A percentile compares a stretch with the other conserved stretches of the same genome.
Conservation (phyloP, 495 filamentous ascomycete species). For the Daldinia childiae region DNA sequence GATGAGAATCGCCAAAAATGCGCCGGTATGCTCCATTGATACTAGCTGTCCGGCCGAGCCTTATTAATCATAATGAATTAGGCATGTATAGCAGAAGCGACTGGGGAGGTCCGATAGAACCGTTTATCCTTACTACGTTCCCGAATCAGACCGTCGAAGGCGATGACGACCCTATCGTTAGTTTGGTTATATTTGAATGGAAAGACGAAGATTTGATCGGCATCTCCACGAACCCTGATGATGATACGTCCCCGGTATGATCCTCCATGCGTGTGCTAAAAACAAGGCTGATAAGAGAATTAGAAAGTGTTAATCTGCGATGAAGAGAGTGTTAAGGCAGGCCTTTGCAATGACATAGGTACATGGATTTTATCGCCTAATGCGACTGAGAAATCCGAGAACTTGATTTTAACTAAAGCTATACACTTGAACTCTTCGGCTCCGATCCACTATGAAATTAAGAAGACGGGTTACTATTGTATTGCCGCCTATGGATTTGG, state of each 20-base stretch:
- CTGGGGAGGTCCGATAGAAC: conserved; percentile 90
- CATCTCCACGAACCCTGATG: conserved; percentile 46
- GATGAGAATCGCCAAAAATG: conserved; percentile 85
- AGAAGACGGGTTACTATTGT: conserved; percentile 95
- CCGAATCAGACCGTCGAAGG: conserved; percentile 64
- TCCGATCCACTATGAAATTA: conserved; percentile 81
- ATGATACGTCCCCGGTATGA: conserved; percentile 35
- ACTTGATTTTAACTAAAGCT: conserved; percentile 77
- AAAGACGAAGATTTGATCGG: conserved; percentile 83
- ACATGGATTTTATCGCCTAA: conserved; percentile 83
- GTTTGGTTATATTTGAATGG: conserved; percentile 95
- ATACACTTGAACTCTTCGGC: conserved; percentile 80
- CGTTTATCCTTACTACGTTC: conserved; percentile 88
- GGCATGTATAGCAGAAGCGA: conserved; percentile 94
- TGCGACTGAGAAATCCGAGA: conserved; percentile 71
- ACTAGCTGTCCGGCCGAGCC: conserved; percentile 1
- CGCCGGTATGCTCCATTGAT: conserved; percentile 57
- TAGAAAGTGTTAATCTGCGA: conserved; percentile 82
- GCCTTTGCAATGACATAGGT: conserved; percentile 78
- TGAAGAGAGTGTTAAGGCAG: conserved; percentile 67
- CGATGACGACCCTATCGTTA: conserved; percentile 76
- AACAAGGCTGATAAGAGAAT: conserved; percentile 28
- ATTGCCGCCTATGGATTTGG: conserved; percentile 76
- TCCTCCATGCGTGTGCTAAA: not conserved
- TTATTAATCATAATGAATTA: conserved; percentile 33